Conservation (phyloP, 2,329 filamentous ascomycete genomes). For the Arthrobotrys entomopaga region DNA sequence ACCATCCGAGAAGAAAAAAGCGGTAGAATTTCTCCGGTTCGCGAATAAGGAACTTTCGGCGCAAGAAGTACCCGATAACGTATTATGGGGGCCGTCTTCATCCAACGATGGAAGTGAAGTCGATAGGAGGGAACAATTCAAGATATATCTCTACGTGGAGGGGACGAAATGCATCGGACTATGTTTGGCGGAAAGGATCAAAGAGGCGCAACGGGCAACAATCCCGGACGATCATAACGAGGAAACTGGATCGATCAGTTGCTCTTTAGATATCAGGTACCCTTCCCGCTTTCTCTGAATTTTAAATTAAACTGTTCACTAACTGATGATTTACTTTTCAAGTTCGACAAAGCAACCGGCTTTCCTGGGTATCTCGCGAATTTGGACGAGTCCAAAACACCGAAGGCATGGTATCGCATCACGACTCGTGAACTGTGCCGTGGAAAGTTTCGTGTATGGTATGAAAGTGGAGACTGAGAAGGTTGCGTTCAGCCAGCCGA, state of each 20-base stretch:
- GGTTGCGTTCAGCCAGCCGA: constrained; percentile 60
- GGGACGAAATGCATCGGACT: constrained; percentile 72
- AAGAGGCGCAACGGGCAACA: constrained; percentile 63
- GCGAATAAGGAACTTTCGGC: constrained; percentile 71
- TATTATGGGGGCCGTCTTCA: constrained; percentile 67
- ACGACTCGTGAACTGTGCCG: constrained; percentile 57
- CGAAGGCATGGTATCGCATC: constrained; percentile 58
- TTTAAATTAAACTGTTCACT: constrained; percentile 3
- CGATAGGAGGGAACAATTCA: constrained; percentile 65
- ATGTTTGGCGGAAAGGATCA: constrained; percentile 71
- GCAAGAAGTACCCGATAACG: constrained; percentile 70
- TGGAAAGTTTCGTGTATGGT: constrained; percentile 59
- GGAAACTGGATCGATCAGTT: constrained; percentile 24
- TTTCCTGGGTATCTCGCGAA: constrained; percentile 59
- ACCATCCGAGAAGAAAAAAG: constrained; percentile 66
- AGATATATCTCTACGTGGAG: constrained; percentile 71
- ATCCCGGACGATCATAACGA: constrained; percentile 1
- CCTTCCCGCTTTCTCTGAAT: background rate
- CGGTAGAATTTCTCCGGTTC: constrained; percentile 70
- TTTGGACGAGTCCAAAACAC: constrained; percentile 58
- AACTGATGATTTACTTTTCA: background rate
- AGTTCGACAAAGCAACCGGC: constrained; percentile 51
- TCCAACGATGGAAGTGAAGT: constrained; percentile 57
- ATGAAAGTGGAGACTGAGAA: constrained; percentile 57
- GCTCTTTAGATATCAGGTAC: constrained; percentile 34